Evolutionary conservation across 495 filamentous ascomycete species (phyloP).

Genomic region (Penicillium odoratum): DNA sequence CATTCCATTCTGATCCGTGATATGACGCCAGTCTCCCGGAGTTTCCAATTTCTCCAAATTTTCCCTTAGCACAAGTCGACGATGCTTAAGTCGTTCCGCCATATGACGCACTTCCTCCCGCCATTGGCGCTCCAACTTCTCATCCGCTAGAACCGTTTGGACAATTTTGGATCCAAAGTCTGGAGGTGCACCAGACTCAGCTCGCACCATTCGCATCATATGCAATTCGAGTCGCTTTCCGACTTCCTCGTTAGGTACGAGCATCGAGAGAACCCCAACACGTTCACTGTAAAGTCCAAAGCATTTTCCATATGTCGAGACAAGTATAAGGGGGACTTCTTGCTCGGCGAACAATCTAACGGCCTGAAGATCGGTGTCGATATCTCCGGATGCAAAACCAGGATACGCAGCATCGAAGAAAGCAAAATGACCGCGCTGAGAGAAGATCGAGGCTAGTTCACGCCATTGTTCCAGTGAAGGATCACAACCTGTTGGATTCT

Average conservation of each 20-base stretch:
- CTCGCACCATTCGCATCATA: conserved; percentile 12
- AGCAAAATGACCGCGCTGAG: conserved; percentile 16
- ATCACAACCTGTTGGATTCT: conserved; percentile 23
- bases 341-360: conserved; percentile 16
- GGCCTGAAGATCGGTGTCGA: conserved; percentile 12
- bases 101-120: conserved; percentile 14
- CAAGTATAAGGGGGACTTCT: conserved; percentile 17
- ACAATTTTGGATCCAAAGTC: conserved; percentile 20
- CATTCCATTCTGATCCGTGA: conserved; percentile 23
- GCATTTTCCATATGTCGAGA: conserved; percentile 19
- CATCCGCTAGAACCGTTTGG: conserved; percentile 14
- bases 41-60: conserved; percentile 15
- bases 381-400: conserved; percentile 20
- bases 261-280: conserved; percentile 15
- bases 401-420: conserved; percentile 23
- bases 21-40: conserved; percentile 16
- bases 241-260: conserved; percentile 13
- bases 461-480: conserved; percentile 16
- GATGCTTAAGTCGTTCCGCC: conserved; percentile 12
- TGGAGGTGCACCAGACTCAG: conserved; percentile 17
- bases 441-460: conserved; percentile 14
- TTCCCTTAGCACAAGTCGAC: conserved; percentile 10
- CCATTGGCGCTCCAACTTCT: conserved; percentile 14
- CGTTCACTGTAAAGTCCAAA: conserved; percentile 23
- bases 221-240: conserved; percentile 11